These are phyloP conservation scores for Acer negundo DNA, from an alignment of 345 rosid genomes.

Conservation along the genomic window DNA sequence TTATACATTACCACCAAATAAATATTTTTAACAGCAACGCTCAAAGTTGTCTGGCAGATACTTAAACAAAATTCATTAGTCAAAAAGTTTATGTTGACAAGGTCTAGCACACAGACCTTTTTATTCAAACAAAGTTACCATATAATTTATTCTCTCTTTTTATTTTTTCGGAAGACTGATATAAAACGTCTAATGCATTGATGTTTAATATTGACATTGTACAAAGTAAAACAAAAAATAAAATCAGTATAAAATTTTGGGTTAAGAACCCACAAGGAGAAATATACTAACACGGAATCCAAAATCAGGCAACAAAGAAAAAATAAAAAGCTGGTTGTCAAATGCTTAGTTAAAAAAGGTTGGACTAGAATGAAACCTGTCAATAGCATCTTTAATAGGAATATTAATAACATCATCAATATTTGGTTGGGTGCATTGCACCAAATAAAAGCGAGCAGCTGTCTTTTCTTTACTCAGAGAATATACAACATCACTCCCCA, in stretches of 20 bases:
- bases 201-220: background rate
- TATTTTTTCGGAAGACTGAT: background rate
- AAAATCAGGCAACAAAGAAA: background rate
- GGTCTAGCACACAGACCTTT: too few relatives aligned
- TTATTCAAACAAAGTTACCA: background rate
- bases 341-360: background rate
- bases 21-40: too few relatives aligned
- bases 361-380: conserved; percentile 41
- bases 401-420: conserved; percentile 22
- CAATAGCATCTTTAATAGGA: conserved; percentile 43
- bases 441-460: conserved; percentile 46
- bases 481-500: conserved; percentile 50
- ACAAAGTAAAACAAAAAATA: background rate
- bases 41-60: too few relatives aligned
- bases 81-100: too few relatives aligned
- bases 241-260: background rate
- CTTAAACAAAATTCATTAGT: too few relatives aligned
- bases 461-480: conserved; percentile 58
- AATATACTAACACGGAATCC: background rate
- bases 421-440: conserved; percentile 42
- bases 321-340: background rate
- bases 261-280: background rate
- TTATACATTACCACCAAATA: background rate
- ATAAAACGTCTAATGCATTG: background rate
- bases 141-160: background rate